These are phyloP conservation scores for Ophiostoma sp. DNA, from an alignment of 2,329 filamentous ascomycete genomes.

Conservation along the genomic window DNA sequence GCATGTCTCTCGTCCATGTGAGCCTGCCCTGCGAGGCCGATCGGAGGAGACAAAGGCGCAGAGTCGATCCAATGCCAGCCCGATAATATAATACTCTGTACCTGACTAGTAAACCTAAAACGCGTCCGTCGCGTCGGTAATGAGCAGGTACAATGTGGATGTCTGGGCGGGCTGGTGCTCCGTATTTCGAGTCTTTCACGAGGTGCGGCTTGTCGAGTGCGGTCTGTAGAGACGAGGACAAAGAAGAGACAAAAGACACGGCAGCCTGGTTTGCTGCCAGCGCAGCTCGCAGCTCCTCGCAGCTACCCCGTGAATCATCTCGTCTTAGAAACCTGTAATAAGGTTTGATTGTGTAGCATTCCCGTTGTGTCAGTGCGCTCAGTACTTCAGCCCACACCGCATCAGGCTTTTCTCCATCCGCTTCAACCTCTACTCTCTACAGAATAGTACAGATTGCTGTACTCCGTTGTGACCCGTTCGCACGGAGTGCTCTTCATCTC, in stretches of 20 bases:
- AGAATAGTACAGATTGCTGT: no score
- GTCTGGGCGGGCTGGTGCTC: neutral
- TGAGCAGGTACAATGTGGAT: conserved; percentile 2
- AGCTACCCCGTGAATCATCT: neutral
- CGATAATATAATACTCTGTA: neutral
- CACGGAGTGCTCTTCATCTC: neutral
- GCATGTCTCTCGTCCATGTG: neutral
- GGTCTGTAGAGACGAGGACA: neutral
- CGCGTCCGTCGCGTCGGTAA: conserved; percentile 13
- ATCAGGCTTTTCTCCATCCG: neutral
- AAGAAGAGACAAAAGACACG: neutral
- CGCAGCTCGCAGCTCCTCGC: neutral
- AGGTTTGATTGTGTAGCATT: conserved; percentile 4
- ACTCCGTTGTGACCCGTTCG: no score
- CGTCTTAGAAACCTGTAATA: neutral
- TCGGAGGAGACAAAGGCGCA: neutral
- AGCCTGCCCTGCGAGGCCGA: neutral
- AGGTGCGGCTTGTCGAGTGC: no score
- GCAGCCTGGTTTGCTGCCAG: neutral
- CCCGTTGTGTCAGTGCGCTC: conserved; percentile 1
- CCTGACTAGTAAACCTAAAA: conserved; percentile 12
- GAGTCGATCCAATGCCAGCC: neutral
- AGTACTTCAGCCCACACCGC: neutral
- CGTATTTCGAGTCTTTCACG: neutral
- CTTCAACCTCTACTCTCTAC: neutral